Base-by-base conservation (phyloP, 768 basidiomycete genomes). In the Lactifluus piperatus region DNA sequence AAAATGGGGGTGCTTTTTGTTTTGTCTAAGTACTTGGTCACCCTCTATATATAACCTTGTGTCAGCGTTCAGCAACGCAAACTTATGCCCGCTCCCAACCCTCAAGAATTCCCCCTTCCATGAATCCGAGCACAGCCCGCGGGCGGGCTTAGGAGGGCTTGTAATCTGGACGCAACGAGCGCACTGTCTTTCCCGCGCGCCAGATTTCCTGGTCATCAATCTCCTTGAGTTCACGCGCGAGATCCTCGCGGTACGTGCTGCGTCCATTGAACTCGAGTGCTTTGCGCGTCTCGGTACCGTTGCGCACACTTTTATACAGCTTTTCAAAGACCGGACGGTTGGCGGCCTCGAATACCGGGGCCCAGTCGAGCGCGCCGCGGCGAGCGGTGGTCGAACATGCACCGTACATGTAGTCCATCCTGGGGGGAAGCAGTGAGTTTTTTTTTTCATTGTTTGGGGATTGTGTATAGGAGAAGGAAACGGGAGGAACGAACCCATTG, bases 331-430 rank as follows among this genome's bases (percentile, higher is more conserved):
- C 78, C 61, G 97, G 97, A 41, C 86, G 66, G 78, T 97, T 98
- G 64, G 94, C 85, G 75, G 89, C 86, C 75, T 95, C 93, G 71
- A 94, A 94, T 74, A 97, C 76, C 62, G 94, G 94, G 13, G 95
- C 94, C 97, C 97, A 98, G 81, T 98, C 97, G 64, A 97, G 89
- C 44, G 95, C 97, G 68, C 97, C 97, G 64, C 97, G 95, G 67
- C 95, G 93, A 52, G 97, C 97, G 50, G 97, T 98, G 66, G 95
- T 98, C 32, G 97, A 98, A 79, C 97, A 99, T 47, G 97, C 95
- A 71, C 88, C 88, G 83, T 86, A 97, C 94, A 98, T 97, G 83
- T 97, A 95, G 76, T 97, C 94, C 94, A 94, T 88, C 56, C 94
- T 94, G 71, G 37, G 54, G 32, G 41, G 24, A 52, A 7, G 26